Evolutionary conservation across 106 monocot genomes (phyloP).

Genomic region (Phalaenopsis aphrodite): DNA sequence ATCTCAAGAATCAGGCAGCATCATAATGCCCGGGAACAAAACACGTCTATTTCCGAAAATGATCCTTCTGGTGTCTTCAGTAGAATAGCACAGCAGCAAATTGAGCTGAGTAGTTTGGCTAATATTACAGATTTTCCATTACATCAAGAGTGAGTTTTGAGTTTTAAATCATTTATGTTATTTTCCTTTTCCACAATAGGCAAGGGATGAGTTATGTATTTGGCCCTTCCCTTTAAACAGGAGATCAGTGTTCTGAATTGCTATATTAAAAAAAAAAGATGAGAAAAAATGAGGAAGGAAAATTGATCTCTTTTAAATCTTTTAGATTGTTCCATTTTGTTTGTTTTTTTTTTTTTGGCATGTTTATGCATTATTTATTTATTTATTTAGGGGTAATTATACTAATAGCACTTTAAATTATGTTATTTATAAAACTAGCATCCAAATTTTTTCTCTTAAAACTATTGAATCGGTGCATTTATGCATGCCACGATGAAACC

Average conservation of each 20-base stretch:
- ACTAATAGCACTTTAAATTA: too few species aligned
- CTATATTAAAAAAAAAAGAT: too few species aligned
- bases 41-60: conserved; percentile 9
- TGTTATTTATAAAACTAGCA: too few species aligned
- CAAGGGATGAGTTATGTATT: too few species aligned
- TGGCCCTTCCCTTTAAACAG: too few species aligned
- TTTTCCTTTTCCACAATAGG: too few species aligned
- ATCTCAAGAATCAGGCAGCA: conserved; percentile 44
- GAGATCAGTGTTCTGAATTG: too few species aligned
- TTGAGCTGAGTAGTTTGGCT: conserved; percentile 52
- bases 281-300: background rate
- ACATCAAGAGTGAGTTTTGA: background rate
- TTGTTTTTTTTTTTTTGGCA: background rate
- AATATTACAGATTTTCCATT: conserved; percentile 25
- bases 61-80: conserved; percentile 30
- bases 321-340: background rate
- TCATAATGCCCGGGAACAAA: conserved; percentile 21
- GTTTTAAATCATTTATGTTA: too few species aligned
- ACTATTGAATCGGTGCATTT: too few species aligned
- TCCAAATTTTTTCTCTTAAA: too few species aligned
- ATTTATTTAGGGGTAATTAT: background rate
- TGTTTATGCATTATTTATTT: background rate
- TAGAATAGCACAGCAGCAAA: conserved; percentile 55
- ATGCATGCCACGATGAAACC: too few species aligned
- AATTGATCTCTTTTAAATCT: background rate